A percentile compares a stretch with the other conserved stretches of the same genome.
phyloP scores from a whole-genome alignment of 2,329 filamentous ascomycete species.

The Teratosphaeria pseudoeucalypti region DNA sequence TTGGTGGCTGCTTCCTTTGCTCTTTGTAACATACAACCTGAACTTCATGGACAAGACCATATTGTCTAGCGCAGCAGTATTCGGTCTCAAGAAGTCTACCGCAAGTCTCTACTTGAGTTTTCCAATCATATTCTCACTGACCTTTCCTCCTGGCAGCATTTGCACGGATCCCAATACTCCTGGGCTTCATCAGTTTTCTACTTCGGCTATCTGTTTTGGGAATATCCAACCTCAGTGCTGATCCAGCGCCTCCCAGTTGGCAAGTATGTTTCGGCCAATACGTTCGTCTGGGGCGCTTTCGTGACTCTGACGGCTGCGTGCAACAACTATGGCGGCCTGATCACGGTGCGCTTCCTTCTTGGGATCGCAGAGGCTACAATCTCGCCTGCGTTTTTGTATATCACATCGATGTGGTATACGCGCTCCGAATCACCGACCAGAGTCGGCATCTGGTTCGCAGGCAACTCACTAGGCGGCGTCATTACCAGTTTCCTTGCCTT shows the following conservation, averaged over 20 bases:
- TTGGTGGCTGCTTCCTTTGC: not conserved
- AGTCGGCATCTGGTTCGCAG: constrained; percentile 33
- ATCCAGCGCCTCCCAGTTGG: constrained; percentile 23
- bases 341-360: constrained; percentile 41
- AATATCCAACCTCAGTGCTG: constrained; percentile 29
- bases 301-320: constrained; percentile 30
- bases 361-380: constrained; percentile 36
- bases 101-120: not conserved
- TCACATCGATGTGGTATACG: constrained; percentile 20
- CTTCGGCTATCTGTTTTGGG: constrained; percentile 35
- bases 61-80: not conserved
- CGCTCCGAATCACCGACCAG: constrained; percentile 13
- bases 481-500: constrained; percentile 27
- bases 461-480: constrained; percentile 31
- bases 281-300: constrained; percentile 34
- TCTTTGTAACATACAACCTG: not conserved
- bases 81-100: not conserved
- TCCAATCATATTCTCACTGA: not conserved
- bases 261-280: constrained; percentile 27
- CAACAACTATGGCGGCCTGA: constrained; percentile 30
- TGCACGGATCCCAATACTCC: constrained; percentile 7
- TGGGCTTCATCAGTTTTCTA: constrained; percentile 32
- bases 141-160: not conserved
- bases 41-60: not conserved
- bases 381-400: constrained; percentile 1